Percentiles rank a stretch among this genome's conserved stretches.
These are phyloP conservation scores for Plicaturopsis crispa DNA, from an alignment of 768 basidiomycete genomes.

Conservation along the genomic window DNA sequence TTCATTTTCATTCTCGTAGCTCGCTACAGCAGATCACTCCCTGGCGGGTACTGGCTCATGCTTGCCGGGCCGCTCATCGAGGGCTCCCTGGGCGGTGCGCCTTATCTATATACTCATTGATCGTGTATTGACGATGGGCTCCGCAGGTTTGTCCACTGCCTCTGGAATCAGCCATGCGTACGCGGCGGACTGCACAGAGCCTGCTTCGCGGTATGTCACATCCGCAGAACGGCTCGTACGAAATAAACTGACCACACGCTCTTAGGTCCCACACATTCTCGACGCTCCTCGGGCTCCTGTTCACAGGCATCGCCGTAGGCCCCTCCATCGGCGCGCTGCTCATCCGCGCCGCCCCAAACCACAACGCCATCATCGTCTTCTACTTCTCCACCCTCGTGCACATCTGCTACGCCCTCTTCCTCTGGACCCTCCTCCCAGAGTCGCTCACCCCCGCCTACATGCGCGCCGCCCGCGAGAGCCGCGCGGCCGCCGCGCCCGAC, in stretches of 20 bases:
- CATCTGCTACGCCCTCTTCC: constrained; percentile 35
- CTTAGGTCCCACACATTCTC: constrained; percentile 60
- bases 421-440: constrained; percentile 68
- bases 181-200: constrained; percentile 56
- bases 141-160: no score
- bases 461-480: constrained; percentile 28
- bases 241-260: constrained; percentile 4
- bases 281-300: constrained; percentile 56
- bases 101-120: constrained; percentile 6
- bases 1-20: constrained; percentile 61
- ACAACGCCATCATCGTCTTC: constrained; percentile 56
- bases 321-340: constrained; percentile 66
- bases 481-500: no score
- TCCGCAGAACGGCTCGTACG: background rate
- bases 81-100: constrained; percentile 65
- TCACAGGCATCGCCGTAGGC: constrained; percentile 70
- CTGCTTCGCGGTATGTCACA: constrained; percentile 39
- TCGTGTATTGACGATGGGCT: no score
- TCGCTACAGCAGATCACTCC: constrained; percentile 48
- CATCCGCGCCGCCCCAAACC: constrained; percentile 51
- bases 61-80: constrained; percentile 58
- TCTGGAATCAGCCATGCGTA: constrained; percentile 51
- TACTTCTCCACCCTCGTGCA: constrained; percentile 53
- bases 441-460: constrained; percentile 53
- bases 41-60: constrained; percentile 80